Conservation (phyloP, 352 stramenopile species). For the Phytophthora hibernalis region DNA sequence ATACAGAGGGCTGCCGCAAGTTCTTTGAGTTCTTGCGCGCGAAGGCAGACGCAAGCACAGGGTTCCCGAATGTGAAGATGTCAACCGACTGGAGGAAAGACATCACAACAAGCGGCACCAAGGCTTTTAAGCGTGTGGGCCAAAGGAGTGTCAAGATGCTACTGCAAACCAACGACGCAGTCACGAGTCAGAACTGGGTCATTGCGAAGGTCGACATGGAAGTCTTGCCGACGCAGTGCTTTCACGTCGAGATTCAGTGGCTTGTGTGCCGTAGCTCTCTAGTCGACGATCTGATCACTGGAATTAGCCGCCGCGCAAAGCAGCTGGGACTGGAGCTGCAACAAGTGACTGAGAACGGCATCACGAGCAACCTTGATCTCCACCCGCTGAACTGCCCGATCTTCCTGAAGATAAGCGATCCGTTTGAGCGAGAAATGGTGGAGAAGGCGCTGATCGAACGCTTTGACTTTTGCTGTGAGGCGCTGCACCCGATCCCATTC, state of each 20-base stretch:
- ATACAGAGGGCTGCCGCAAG: constrained; percentile 71
- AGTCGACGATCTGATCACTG: constrained; percentile 82
- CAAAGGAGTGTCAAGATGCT: constrained; percentile 80
- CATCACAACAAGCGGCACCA: constrained; percentile 52
- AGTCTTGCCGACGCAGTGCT: constrained; percentile 71
- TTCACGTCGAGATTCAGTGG: constrained; percentile 88
- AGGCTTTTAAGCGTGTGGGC: constrained; percentile 72
- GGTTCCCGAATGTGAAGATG: constrained; percentile 65
- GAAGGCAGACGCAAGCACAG: constrained; percentile 61
- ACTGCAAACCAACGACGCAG: constrained; percentile 67
- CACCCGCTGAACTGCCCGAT: constrained; percentile 82
- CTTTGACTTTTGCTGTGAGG: constrained; percentile 80
- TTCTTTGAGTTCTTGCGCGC: constrained; percentile 74
- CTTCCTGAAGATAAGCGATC: constrained; percentile 64
- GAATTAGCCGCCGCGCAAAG: constrained; percentile 73
- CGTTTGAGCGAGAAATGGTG: constrained; percentile 59
- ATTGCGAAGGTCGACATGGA: constrained; percentile 82
- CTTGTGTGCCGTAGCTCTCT: constrained; percentile 84
- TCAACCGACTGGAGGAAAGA: constrained; percentile 54
- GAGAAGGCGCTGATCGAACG: constrained; percentile 65
- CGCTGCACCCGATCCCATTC: constrained; percentile 64
- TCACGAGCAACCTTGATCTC: constrained; percentile 81
- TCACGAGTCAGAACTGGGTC: constrained; percentile 85
- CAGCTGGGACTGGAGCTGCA: constrained; percentile 79
- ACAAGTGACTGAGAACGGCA: constrained; percentile 75